phyloP scores from a whole-genome alignment of 495 filamentous ascomycete species.

The Schizothecium vesticola region DNA sequence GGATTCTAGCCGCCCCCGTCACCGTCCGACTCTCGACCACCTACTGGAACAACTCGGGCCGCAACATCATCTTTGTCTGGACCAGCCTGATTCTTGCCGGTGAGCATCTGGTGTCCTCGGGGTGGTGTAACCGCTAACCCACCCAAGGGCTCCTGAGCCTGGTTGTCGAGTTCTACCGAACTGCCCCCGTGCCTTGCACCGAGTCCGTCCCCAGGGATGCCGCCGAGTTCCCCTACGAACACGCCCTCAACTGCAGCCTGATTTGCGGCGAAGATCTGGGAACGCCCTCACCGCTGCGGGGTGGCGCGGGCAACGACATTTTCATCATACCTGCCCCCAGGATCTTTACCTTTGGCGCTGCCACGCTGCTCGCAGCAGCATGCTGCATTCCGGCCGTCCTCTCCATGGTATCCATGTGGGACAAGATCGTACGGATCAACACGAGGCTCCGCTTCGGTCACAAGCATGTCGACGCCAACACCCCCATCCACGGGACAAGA shows the following conservation, averaged over 20 bases:
- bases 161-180: background rate
- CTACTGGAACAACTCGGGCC: slow-evolving; percentile 54
- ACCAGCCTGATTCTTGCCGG: slow-evolving; percentile 51
- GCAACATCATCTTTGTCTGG: slow-evolving; percentile 60
- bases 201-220: background rate
- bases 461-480: background rate
- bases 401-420: background rate
- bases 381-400: background rate
- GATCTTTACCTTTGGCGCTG: background rate
- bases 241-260: background rate
- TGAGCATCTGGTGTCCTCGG: background rate
- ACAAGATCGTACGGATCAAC: background rate
- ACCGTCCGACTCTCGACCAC: slow-evolving; percentile 52
- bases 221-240: background rate
- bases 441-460: background rate
- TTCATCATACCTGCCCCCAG: background rate
- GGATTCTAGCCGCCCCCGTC: slow-evolving; percentile 52
- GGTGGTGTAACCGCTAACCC: background rate
- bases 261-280: background rate
- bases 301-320: background rate
- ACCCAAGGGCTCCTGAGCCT: background rate
- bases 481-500: background rate
- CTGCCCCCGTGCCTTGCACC: background rate
- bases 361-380: background rate
- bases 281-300: background rate